Evolutionary conservation across 1,284 basidiomycete species (phyloP).

Genomic region (Boletus semigastroideus): DNA sequence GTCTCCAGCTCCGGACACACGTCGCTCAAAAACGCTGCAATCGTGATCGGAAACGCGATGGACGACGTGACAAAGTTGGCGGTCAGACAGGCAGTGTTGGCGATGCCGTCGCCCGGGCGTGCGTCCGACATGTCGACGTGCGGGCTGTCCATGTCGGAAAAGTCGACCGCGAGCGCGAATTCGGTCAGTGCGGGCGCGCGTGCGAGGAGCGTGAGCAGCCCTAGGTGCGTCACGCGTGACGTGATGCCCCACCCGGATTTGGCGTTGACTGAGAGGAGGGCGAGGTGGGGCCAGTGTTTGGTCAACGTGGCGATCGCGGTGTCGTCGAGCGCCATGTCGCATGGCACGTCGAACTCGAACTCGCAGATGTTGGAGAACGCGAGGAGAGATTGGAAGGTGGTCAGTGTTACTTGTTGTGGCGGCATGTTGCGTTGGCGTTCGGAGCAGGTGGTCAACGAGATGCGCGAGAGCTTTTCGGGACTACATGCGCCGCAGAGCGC

Average conservation of each 20-base stretch:
- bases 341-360: constrained; percentile 22
- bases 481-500: constrained; percentile 18
- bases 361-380: constrained; percentile 6
- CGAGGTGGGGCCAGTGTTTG: constrained; percentile 21
- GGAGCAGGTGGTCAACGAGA: constrained; percentile 11
- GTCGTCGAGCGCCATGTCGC: constrained; percentile 19
- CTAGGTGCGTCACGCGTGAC: constrained; percentile 19
- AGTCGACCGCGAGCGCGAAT: constrained; percentile 20
- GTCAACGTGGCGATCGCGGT: constrained; percentile 12
- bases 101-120: constrained; percentile 10
- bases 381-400: constrained; percentile 21
- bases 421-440: neutral
- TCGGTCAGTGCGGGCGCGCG: constrained; percentile 6
- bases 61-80: constrained; percentile 22
- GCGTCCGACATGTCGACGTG: neutral
- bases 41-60: constrained; percentile 15
- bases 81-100: constrained; percentile 6
- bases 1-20: constrained; percentile 21
- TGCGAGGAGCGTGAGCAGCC: constrained; percentile 17
- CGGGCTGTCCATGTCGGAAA: constrained; percentile 15
- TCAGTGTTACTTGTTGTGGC: constrained; percentile 10
- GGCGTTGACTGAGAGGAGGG: constrained; percentile 14
- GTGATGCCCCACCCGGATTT: constrained; percentile 18
- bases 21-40: constrained; percentile 29
- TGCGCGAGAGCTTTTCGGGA: constrained; percentile 7